phyloP scores from a whole-genome alignment of 2,329 filamentous ascomycete species.

The Alternaria consortialis region DNA sequence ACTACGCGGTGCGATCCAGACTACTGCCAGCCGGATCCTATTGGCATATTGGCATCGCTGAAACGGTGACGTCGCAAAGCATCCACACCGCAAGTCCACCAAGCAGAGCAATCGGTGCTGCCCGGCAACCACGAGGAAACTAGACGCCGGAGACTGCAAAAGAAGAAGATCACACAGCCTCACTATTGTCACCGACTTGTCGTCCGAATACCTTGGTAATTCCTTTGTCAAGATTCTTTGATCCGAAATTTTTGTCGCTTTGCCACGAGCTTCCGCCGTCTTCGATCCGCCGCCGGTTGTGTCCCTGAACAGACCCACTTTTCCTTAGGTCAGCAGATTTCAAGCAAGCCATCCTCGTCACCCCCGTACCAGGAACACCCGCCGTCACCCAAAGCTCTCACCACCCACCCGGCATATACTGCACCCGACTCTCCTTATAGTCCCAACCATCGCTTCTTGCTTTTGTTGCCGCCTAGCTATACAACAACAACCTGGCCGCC shows the following conservation, averaged over 20 bases:
- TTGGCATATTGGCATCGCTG: constrained; percentile 17
- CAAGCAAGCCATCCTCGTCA: constrained; percentile 24
- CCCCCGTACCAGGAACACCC: constrained; percentile 21
- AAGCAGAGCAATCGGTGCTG: constrained; percentile 23
- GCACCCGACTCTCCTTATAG: constrained; percentile 21
- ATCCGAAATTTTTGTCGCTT: constrained; percentile 17
- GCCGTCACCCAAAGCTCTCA: constrained; percentile 13
- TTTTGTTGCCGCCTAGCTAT: constrained; percentile 14
- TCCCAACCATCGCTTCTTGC: constrained; percentile 14
- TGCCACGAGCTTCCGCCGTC: constrained; percentile 32
- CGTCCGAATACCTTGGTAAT: not conserved
- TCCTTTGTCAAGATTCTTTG: constrained; percentile 20
- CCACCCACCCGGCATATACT: constrained; percentile 15
- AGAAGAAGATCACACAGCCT: constrained; percentile 21
- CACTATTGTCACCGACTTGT: constrained; percentile 12
- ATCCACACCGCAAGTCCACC: constrained; percentile 28
- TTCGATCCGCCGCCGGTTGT: constrained; percentile 19
- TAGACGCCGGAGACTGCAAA: not conserved
- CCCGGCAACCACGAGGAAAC: constrained; percentile 18
- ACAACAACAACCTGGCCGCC: constrained; percentile 31
- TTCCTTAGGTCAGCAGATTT: constrained; percentile 27
- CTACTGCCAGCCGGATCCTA: constrained; percentile 2
- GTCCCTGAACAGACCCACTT: constrained; percentile 15
- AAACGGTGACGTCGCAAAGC: constrained; percentile 31
- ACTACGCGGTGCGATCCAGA: constrained; percentile 5